Conservation (phyloP, 2,329 filamentous ascomycete species). For the Penicillium sp. region DNA sequence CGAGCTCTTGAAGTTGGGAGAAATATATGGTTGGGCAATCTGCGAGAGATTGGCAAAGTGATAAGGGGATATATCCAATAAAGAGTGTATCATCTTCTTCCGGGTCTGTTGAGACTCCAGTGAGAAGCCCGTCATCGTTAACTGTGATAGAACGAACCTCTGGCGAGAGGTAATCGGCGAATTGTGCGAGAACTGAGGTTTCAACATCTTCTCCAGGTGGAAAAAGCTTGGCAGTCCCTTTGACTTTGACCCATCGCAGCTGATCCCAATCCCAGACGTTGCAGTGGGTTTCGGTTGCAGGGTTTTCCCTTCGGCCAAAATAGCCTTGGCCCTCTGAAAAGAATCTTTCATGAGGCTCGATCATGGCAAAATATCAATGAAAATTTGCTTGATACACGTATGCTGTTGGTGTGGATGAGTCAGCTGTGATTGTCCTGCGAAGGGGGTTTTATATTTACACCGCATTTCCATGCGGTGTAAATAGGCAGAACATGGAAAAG, state of each 20-base stretch:
- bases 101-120: constrained; percentile 15
- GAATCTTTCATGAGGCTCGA: constrained; percentile 3
- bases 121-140: constrained; percentile 17
- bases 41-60: constrained; percentile 6
- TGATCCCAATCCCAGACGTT: constrained; percentile 22
- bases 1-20: constrained; percentile 15
- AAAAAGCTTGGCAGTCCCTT: too few relatives aligned
- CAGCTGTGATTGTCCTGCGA: too few relatives aligned
- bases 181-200: constrained; percentile 12
- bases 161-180: constrained; percentile 16
- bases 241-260: constrained; percentile 16
- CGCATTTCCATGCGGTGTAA: too few relatives aligned
- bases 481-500: too few relatives aligned
- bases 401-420: too few relatives aligned
- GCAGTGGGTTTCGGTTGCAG: constrained; percentile 15
- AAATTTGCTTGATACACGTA: too few relatives aligned
- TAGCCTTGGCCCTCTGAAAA: constrained; percentile 14
- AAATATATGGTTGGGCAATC: constrained; percentile 11
- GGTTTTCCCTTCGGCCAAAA: constrained; percentile 13
- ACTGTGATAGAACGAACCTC: constrained; percentile 16
- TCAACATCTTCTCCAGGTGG: too few relatives aligned
- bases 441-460: too few relatives aligned
- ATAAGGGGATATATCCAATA: constrained; percentile 16
- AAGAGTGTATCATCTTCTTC: constrained; percentile 17
- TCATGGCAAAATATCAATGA: neutral